A percentile compares a stretch with the other conserved stretches of the same genome.
Conservation (phyloP, 805 yeast species). For the Candida taoyuanica region DNA sequence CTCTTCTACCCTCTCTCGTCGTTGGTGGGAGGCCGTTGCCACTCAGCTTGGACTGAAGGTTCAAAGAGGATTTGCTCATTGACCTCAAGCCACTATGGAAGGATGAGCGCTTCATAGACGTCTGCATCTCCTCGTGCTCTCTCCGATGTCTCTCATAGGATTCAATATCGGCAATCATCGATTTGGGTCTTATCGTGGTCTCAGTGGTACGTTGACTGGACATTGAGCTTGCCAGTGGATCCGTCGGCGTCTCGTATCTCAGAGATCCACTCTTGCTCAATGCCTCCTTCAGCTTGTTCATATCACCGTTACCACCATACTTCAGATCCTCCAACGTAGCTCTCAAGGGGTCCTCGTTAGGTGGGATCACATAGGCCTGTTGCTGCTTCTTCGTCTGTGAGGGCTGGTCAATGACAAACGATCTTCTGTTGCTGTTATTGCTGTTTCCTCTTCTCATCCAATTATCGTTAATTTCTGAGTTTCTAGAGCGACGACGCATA, state of each 20-base stretch:
- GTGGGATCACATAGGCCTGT: slow-evolving; percentile 12
- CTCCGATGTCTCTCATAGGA: slow-evolving; percentile 10
- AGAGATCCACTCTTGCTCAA: slow-evolving; percentile 15
- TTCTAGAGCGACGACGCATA: slow-evolving; percentile 26
- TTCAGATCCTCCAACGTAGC: slow-evolving; percentile 46
- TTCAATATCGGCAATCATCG: slow-evolving; percentile 21
- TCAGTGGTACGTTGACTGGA: slow-evolving; percentile 20
- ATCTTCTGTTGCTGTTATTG: slow-evolving; percentile 17
- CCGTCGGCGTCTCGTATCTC: slow-evolving; percentile 14
- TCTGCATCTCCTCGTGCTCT: slow-evolving; percentile 10
- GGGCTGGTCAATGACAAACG: slow-evolving; percentile 20
- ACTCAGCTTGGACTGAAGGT: slow-evolving; percentile 23
- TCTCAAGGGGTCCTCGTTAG: slow-evolving; percentile 43
- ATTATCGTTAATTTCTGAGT: slow-evolving; percentile 14
- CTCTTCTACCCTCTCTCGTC: slow-evolving; percentile 53
- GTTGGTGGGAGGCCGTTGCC: slow-evolving; percentile 43
- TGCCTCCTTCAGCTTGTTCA: slow-evolving; percentile 34
- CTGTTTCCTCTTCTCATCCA: slow-evolving; percentile 17
- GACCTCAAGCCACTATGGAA: slow-evolving; percentile 26
- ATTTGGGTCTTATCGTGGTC: slow-evolving; percentile 26
- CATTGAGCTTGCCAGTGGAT: slow-evolving; percentile 15
- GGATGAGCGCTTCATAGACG: slow-evolving; percentile 20
- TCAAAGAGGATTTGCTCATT: slow-evolving; percentile 23
- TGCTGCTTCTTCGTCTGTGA: slow-evolving; percentile 5
- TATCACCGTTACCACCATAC: slow-evolving; percentile 39